phyloP scores from a whole-genome alignment of 768 basidiomycete species.

The Russula ochroleuca region DNA sequence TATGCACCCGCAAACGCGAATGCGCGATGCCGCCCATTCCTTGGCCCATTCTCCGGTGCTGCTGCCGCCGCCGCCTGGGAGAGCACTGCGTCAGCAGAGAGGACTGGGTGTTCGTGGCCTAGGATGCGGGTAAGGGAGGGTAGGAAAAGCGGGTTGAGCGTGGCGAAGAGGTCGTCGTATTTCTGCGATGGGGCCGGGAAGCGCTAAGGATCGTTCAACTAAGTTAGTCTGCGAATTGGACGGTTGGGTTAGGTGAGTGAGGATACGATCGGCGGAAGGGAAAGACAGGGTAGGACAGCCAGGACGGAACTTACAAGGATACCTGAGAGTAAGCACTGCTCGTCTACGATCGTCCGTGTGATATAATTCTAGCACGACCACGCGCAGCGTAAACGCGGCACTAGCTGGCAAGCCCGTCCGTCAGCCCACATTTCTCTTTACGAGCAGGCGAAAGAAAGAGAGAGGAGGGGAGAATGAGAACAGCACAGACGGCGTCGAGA shows the following conservation, averaged over 20 bases:
- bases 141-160: background rate
- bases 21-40: no score
- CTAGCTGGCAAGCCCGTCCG: constrained; percentile 43
- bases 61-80: no score
- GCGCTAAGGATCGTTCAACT: background rate
- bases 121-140: no score
- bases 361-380: constrained; percentile 83
- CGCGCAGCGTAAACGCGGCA: constrained; percentile 57
- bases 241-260: background rate
- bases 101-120: no score
- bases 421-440: background rate
- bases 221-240: background rate
- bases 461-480: no score
- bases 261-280: no score
- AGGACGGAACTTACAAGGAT: background rate
- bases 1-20: no score
- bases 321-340: constrained; percentile 39
- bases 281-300: no score
- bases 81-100: no score
- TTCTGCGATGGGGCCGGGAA: background rate
- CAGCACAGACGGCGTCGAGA: constrained; percentile 34
- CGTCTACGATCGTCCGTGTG: constrained; percentile 43
- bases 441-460: no score
- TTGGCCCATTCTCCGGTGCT: no score
- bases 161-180: background rate